Base-by-base conservation (phyloP, 108 stramenopile species). In the Discostella pseudostelligera region DNA sequence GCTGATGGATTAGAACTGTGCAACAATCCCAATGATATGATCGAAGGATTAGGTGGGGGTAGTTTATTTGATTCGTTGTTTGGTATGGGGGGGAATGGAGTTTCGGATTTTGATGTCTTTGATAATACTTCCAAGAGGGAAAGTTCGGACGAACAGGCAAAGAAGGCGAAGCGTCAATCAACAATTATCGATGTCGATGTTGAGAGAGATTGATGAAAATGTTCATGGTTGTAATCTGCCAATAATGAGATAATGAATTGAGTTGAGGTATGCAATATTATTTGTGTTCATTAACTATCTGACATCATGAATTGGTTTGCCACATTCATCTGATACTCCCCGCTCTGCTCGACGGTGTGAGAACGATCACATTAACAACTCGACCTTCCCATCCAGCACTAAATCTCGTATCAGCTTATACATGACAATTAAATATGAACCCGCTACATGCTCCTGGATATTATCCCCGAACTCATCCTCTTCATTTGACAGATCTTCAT, bases 101-200 rank as follows among this genome's bases (percentile, higher is more conserved):
- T 56, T 12, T 62, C 54, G 17, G 70, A 47, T 24, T 73, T 72
- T 44, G 78, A 55, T 29, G 65, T 65, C 3, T 65, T 63, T 36
- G 75, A 65, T 61, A 22, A 20, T 59, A 50, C 10, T 48, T 19
- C 44, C 32, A 65, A 36, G 28, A 67, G 67, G 59, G 65, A 62
- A 25, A 51, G 13, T 12, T 16, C 47, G 43, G 17, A 62, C 19
- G 56, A 73, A 39, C 44, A 35, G 56, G 61, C 39, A 45, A 73
- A 49, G 61, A 57, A 80, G 63, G 49, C 66, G 21, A 70, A 79
- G 67, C 75, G 80, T 56, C 82, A 83, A 25, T 50, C 35, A n/a
- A 83, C 82, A 17, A 75, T 90, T 28, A 90, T 90, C 61, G 88
- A 90, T 70, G 86, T 85, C 3, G 88, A 90, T 35, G 74, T 85